Evolutionary conservation across 2,329 filamentous ascomycete genomes (phyloP), one percentile per base, ranked within the genome.

Genomic region (Paramyrothecium sp.): DNA sequence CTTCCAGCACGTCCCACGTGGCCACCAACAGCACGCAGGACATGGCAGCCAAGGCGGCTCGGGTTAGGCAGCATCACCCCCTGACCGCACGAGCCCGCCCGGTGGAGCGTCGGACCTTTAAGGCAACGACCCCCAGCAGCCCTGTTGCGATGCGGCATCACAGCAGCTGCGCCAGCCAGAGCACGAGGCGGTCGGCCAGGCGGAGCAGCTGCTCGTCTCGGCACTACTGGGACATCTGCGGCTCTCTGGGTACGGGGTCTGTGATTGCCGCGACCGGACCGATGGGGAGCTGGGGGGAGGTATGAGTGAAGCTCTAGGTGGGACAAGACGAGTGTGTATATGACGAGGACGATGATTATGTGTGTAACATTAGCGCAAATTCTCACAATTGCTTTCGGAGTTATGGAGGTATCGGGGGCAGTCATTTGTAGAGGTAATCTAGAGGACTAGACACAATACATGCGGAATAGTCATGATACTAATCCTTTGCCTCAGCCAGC

Each of bases 181-280:
- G 91, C 72, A 91, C 91, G 8, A 88, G 89, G 70, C 86, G 88
- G 64, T 91, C 86, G 34, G 87, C 85, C 44, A 81, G 82, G 66
- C 79, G 83, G 54, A 90, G 86, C 65, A 88, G 85, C 62, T 83
- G 86, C 34, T 93, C 90, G 49, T 91, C 88, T 50, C 79, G 92
- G 54, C 91, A 96, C 70, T 97, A 96, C 72, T 97, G 93, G 93
- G 93, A 97, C 71, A 85, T 97, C 62, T 91, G 91, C 23, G 90
- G 87, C 7, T 92, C 87, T 65, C 83, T 92, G 22, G 90, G 90
- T 2, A 93, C 90, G 56, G 89, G 89, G 3, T 90, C 88, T 62
- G 79, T 88, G 60, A 85, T 90, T 70, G 86, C 84, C 2, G 82
- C 84, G 51, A 84, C 83, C 44, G 88, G 87, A 1, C 84, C 83